Base-by-base conservation (phyloP, 164 flowering plant genomes). In the Sedum album region DNA sequence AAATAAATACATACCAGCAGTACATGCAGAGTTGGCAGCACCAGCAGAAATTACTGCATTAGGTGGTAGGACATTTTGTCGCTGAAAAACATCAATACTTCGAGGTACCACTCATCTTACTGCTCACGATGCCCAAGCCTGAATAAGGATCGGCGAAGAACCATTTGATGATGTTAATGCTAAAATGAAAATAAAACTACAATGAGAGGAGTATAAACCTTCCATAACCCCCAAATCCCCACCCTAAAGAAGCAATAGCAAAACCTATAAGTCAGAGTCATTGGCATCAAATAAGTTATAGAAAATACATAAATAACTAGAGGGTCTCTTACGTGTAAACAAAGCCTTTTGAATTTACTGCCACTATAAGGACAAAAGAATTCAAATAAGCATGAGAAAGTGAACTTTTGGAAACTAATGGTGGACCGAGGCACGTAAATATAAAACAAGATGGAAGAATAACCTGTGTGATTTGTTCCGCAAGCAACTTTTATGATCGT, bases 161-260 rank as follows among this genome's bases (percentile, higher is more conserved):
- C 44, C 28, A 60, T 5, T 11, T 31, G 31, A 66, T 66, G 62
- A 10, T 28, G 13, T 38, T 23, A 31, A 14, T 20, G 14, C n/a
- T 31, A 36, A 2, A 2, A 26, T 11, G 25, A 33, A 17, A 23
- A 60, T 38, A 70, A 67, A 61, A 10, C 46, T 69, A 28, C 15
- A 48, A 49, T 17, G 13, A 6, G 66, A 20, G 61, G 46, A 65
- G 57, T 55, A 73, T 88, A 25, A 65, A 94, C 99, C 99, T 91
- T 78, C 99, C 99, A 85, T 91, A 90, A 66, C 99, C 99, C 60
- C 99, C 99, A 79, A 76, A 94, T 68, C 99, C 99, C 99, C 99
- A 94, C 87, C 99, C 91, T 51, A 53, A 69, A 74, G 17, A 39
- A 66, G 2, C 48, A 67, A 23, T 39, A 13, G n/a, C 33, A 68